Percentiles rank a stretch among this genome's conserved stretches.
Conservation (phyloP, 805 yeast species). For the Kuraishia ogatae region DNA sequence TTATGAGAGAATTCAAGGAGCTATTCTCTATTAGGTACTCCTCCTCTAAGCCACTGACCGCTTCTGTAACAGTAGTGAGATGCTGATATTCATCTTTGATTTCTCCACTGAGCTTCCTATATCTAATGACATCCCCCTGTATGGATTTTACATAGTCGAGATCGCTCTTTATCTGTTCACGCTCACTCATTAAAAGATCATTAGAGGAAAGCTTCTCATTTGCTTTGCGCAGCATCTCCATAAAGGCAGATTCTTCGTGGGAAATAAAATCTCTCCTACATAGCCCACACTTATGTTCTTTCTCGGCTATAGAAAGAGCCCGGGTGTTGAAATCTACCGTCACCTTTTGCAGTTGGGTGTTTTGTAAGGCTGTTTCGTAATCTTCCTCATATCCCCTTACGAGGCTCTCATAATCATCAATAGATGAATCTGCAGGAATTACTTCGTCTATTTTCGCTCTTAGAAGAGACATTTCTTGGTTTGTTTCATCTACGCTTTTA, state of each 20-base stretch:
- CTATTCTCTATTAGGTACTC: neutral
- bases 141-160: constrained; percentile 19
- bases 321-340: constrained; percentile 60
- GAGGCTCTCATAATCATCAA: constrained; percentile 41
- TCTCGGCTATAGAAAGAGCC: constrained; percentile 58
- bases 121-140: constrained; percentile 16
- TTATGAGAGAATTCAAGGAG: neutral
- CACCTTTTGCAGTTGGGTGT: constrained; percentile 59
- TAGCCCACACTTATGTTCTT: constrained; percentile 53
- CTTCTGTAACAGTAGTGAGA: neutral
- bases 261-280: constrained; percentile 62
- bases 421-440: constrained; percentile 29
- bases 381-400: constrained; percentile 53
- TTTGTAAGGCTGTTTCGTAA: constrained; percentile 51
- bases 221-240: constrained; percentile 15
- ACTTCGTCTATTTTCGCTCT: constrained; percentile 15
- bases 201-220: constrained; percentile 5
- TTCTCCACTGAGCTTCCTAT: constrained; percentile 2
- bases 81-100: neutral
- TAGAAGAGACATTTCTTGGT: neutral
- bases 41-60: neutral
- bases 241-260: constrained; percentile 12
- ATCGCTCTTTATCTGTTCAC: constrained; percentile 17
- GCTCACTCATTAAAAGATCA: neutral
- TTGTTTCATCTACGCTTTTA: constrained; percentile 1